Base-by-base conservation (phyloP, 495 filamentous ascomycete species). In the Staphylotrichum tortipilum region DNA sequence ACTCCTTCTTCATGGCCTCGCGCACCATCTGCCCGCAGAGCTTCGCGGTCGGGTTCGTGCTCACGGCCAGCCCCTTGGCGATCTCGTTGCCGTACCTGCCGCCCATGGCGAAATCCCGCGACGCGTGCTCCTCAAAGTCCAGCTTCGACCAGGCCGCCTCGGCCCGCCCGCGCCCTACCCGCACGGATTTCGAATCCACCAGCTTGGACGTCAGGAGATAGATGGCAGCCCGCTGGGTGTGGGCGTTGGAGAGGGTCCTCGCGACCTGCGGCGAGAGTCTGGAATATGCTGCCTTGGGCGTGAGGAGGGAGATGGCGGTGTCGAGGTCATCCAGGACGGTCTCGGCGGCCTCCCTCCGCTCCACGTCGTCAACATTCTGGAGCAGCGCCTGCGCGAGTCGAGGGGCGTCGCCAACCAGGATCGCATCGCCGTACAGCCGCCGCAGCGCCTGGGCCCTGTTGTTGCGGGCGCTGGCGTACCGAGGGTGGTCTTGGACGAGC, bases 11-110 rank as follows among this genome's bases (percentile, higher is more conserved):
- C 78, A 94, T 79, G 34, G 86, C 87, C 70, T 91, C 84, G 65
- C 80, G 82, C 10, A 95, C 87, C 71, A 95, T 92, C 24, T 79
- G 78, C 12, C 88, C 89, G 68, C 89, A 95, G 60, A 94, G 74
- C 73, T 89, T 94, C 22, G 88, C 88, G 55, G 86, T 86, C 28
- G 89, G 89, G 73, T 94, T 95, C 35, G 82, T 86, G 66, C 77
- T 75, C 38, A 92, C 88, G 2, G 84, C 82, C 68, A 94, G 67
- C 37, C 77, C 79, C 68, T 82, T 82, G 11, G 82, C 88, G 49
- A 89, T 76, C 53, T 83, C 80, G 65, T 86, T 88, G 14, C 88
- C 89, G 65, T 84, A 94, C 57, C 78, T 64, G 1, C 85, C 88
- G 0, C 84, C 88, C 52, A 81, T 63, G 43, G 79, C 82, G 65